These are phyloP conservation scores for Podaxis sp. DNA, from an alignment of 768 basidiomycete species.

Conservation along the genomic window DNA sequence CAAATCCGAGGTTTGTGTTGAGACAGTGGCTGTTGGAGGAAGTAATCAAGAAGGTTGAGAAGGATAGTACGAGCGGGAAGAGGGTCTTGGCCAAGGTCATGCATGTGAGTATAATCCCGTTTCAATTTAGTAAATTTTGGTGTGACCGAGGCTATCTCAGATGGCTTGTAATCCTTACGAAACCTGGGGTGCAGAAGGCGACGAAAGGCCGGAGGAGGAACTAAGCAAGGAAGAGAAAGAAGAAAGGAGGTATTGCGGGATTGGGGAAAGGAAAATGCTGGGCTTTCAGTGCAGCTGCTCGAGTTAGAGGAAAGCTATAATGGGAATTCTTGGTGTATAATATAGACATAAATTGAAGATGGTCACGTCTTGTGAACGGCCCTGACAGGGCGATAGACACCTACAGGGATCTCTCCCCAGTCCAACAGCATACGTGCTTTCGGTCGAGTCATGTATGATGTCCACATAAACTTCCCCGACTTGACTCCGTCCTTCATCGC, in stretches of 20 bases:
- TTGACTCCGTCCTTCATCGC: background rate
- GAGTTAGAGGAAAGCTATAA: conserved; percentile 42
- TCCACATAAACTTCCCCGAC: background rate
- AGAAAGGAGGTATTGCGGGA: conserved; percentile 71
- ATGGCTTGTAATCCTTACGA: conserved; percentile 89
- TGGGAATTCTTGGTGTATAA: background rate
- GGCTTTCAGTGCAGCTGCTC: conserved; percentile 96
- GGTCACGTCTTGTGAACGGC: background rate
- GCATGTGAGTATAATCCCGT: conserved; percentile 46
- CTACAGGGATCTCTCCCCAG: background rate
- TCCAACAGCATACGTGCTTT: background rate
- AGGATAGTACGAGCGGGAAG: conserved; percentile 58
- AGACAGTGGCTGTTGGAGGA: conserved; percentile 97
- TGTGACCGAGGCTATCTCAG: conserved; percentile 29
- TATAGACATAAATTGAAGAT: too few species aligned
- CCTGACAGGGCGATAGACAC: background rate
- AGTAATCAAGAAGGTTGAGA: conserved; percentile 73
- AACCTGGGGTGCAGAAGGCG: conserved; percentile 78
- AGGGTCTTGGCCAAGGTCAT: conserved; percentile 75
- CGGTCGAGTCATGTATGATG: background rate
- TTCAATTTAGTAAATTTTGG: background rate
- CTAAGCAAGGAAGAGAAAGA: conserved; percentile 58
- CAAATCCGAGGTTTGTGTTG: conserved; percentile 89
- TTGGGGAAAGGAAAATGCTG: conserved; percentile 71
- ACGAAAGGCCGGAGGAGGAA: conserved; percentile 35